These are phyloP conservation scores for Flaveria linearis DNA, from an alignment of 129 eudicot genomes.

Conservation along the genomic window DNA sequence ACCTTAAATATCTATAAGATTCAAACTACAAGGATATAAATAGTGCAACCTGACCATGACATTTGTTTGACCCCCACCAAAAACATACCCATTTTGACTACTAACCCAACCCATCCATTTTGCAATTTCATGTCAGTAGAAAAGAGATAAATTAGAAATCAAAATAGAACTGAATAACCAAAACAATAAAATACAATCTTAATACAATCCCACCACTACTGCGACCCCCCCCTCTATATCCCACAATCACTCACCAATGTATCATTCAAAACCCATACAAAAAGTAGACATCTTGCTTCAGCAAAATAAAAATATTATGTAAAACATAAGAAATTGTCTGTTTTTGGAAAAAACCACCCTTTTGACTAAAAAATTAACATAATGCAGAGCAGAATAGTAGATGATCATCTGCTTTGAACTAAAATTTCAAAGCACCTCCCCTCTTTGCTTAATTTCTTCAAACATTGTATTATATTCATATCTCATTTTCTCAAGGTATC, in stretches of 20 bases:
- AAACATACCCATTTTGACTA: background rate
- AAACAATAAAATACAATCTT: too few species aligned
- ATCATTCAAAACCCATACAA: background rate
- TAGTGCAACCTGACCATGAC: background rate
- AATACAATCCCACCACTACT: too few species aligned
- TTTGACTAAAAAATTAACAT: background rate
- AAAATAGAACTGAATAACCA: too few species aligned
- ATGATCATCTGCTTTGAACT: background rate
- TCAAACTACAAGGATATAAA: background rate
- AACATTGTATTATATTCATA: too few species aligned
- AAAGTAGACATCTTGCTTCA: slow-evolving; percentile 2
- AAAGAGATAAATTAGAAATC: too few species aligned
- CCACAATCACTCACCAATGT: background rate
- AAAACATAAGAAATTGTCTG: background rate
- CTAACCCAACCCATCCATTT: background rate
- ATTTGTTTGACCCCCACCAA: slow-evolving; percentile 1
- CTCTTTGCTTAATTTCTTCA: too few species aligned
- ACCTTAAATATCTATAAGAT: background rate
- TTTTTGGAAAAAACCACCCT: background rate
- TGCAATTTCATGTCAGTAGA: background rate
- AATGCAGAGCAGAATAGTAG: background rate
- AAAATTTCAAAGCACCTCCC: background rate
- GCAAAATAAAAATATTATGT: background rate
- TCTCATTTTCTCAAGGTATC: background rate
- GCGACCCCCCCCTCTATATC: background rate